Conservation (phyloP, 305 asterid genomes). For the Rubia tinctorum region DNA sequence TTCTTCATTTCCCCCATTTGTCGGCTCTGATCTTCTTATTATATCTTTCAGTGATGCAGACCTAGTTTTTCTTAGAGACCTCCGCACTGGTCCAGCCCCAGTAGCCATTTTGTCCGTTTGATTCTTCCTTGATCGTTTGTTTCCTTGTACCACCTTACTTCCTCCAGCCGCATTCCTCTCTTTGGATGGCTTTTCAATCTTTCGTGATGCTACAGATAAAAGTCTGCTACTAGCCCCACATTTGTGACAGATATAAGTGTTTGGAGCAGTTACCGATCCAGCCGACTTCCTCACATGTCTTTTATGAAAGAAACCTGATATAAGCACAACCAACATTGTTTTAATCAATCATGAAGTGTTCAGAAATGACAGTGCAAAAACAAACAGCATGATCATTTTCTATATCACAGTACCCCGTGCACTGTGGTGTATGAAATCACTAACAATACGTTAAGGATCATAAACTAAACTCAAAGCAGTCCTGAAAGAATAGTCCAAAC, state of each 20-base stretch:
- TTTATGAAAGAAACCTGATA: conserved; percentile 71
- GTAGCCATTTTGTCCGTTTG: conserved; percentile 36
- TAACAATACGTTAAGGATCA: no score
- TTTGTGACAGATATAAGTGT: conserved; percentile 58
- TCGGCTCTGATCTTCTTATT: conserved; percentile 38
- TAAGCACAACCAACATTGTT: neutral
- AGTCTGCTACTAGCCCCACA: conserved; percentile 43
- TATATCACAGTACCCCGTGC: neutral
- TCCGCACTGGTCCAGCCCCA: conserved; percentile 65
- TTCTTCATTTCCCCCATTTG: conserved; percentile 49
- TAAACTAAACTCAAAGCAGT: no score
- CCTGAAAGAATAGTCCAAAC: no score
- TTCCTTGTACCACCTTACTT: conserved; percentile 32
- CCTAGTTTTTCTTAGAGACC: conserved; percentile 77
- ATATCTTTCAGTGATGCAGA: conserved; percentile 34
- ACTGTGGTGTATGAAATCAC: no score
- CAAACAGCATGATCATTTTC: neutral
- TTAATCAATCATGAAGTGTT: neutral
- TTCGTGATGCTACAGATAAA: conserved; percentile 26
- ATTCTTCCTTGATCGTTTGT: conserved; percentile 36
- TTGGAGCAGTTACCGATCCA: conserved; percentile 38
- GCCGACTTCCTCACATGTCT: conserved; percentile 56
- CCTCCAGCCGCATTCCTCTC: conserved; percentile 41
- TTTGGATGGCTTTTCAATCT: conserved; percentile 44
- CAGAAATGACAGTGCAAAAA: neutral